These are phyloP conservation scores for Closterium sp. DNA, from an alignment of 139 green algal genomes.

Conservation along the genomic window DNA sequence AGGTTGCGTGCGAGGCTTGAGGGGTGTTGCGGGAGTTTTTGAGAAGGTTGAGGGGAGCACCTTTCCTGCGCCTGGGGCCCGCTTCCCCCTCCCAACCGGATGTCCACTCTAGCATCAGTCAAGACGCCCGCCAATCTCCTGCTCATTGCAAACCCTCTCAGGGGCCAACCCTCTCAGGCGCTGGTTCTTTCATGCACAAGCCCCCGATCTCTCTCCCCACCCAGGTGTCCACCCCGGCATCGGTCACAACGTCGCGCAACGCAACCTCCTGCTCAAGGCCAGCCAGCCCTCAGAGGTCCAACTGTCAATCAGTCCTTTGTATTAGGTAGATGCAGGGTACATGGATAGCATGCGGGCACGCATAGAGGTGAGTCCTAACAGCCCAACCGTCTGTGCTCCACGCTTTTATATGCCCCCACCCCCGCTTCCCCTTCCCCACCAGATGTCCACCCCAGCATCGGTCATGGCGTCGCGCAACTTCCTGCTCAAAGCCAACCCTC, in stretches of 20 bases:
- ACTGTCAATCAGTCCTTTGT: too few relatives aligned
- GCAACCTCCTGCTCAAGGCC: not conserved
- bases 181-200: too few relatives aligned
- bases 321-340: too few relatives aligned
- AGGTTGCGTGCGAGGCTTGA: too few relatives aligned
- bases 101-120: conserved; percentile 5
- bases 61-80: not conserved
- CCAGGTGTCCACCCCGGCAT: too few relatives aligned
- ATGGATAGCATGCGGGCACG: not conserved
- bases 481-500: conserved; percentile 64
- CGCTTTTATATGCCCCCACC: not conserved
- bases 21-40: too few relatives aligned
- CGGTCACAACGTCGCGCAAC: not conserved
- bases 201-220: too few relatives aligned
- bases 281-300: too few relatives aligned
- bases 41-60: not conserved
- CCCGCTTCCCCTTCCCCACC: not conserved
- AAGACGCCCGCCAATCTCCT: conserved; percentile 58
- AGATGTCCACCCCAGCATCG: conserved; percentile 8
- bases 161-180: conserved; percentile 66
- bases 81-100: not conserved
- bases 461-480: conserved; percentile 52
- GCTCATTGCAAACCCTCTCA: conserved; percentile 64
- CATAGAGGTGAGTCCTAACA: not conserved
- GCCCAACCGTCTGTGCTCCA: not conserved